Evolutionary conservation across 2,329 filamentous ascomycete genomes (phyloP).

Genomic region (Pyricularia sp.): DNA sequence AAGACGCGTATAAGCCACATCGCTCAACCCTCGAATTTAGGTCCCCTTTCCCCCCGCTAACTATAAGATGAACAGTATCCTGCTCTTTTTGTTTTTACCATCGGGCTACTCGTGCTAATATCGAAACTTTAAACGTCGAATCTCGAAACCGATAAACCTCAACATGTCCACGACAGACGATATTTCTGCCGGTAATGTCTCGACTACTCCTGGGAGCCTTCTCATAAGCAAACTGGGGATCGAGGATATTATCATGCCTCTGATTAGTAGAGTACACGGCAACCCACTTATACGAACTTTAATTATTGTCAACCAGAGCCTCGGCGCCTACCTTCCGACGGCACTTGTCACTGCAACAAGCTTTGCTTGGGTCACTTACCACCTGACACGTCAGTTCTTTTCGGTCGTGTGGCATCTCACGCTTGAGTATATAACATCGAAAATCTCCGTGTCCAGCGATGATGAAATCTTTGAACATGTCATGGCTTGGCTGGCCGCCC

Average conservation of each 20-base stretch:
- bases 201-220: conserved; percentile 3
- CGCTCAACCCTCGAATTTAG: background rate
- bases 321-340: conserved; percentile 31
- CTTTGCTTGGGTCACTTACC: conserved; percentile 31
- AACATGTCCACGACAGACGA: too few species aligned
- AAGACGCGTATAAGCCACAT: background rate
- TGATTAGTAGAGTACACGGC: conserved; percentile 23
- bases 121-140: background rate
- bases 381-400: conserved; percentile 22
- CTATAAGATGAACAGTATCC: background rate
- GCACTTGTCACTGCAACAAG: conserved; percentile 30
- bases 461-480: conserved; percentile 47
- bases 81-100: background rate
- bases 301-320: conserved; percentile 30
- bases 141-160: too few species aligned
- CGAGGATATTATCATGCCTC: conserved; percentile 21
- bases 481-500: conserved; percentile 43
- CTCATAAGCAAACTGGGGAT: conserved; percentile 13
- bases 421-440: conserved; percentile 32
- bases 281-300: conserved; percentile 28
- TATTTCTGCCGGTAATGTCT: too few species aligned
- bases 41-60: background rate
- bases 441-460: conserved; percentile 37
- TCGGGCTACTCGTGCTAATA: background rate
- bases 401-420: conserved; percentile 16